Base-by-base conservation (phyloP, 768 basidiomycete genomes). In the Psilocybe sp. region DNA sequence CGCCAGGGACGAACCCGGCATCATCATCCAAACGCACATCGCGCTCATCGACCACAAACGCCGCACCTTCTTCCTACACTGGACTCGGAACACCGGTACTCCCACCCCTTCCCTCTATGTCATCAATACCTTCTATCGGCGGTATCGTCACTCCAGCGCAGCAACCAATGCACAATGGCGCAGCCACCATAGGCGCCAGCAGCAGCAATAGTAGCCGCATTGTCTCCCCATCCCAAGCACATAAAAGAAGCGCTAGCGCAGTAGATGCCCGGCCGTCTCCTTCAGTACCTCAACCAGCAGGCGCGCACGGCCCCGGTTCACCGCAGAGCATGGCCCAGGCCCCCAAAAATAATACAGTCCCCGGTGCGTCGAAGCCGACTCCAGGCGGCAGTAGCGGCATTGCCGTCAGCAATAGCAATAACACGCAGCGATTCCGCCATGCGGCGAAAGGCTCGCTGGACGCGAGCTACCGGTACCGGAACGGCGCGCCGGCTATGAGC, bases 381-480 rank as follows among this genome's bases (percentile, higher is more conserved):
- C 23, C 23, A 28, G 23, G 23, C 40, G 19, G 33, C n/a, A 43
- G 19, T 38, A 37, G 46, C 15, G 23, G 44, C 23, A 35, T 31
- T 15, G 44, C 44, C n/a, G n/a, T n/a, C 15, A 46, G 49, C 34
- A 34, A 28, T 20, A 38, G 23, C 49, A 47, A 46, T 33, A 20
- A 49, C 44, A 19, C 50, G 16, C 40, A 44, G 14, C 18, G 46
- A 16, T 47, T 19, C 9, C 49, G 44, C 38, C 60, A 60, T 41
- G 49, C 46, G 51, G 51, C 52, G 28, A 65, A 67, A 40, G 57
- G 58, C 36, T 74, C 74, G 1, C 49, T 70, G 37, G 75, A 76
- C 38, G 71, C 69, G 4, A 65, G 64, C 11, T 64, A 64, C 49
- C 60, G 68, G n/a, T 71, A 69, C 53, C 68, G 66, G 35, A 62